Conservation (phyloP, 768 basidiomycete species). For the Tricholoma sp. region DNA sequence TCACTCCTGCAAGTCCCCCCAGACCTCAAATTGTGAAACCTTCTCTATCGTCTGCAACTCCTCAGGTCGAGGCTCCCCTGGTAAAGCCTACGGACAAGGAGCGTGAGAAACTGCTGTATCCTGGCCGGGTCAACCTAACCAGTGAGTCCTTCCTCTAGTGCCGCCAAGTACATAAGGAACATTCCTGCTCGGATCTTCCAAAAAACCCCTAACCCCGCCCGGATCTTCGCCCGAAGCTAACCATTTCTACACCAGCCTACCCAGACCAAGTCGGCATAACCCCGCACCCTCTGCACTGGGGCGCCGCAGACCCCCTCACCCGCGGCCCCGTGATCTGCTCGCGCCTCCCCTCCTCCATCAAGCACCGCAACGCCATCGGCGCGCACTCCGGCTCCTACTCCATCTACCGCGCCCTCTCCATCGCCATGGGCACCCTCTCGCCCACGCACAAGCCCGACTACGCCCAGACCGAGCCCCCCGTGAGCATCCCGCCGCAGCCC, state of each 20-base stretch:
- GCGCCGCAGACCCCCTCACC: slow-evolving; percentile 51
- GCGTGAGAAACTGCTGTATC: slow-evolving; percentile 73
- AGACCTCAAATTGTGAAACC: slow-evolving; percentile 9
- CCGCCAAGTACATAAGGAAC: too few species aligned
- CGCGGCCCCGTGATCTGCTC: slow-evolving; percentile 91
- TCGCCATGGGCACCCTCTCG: slow-evolving; percentile 81
- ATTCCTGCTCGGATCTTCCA: neutral
- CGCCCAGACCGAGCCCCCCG: slow-evolving; percentile 77
- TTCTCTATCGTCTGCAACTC: slow-evolving; percentile 22
- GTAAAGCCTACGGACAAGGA: slow-evolving; percentile 46
- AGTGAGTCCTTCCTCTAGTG: too few species aligned
- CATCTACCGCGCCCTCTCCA: slow-evolving; percentile 89
- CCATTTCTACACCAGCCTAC: slow-evolving; percentile 49
- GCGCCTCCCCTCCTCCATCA: slow-evolving; percentile 78
- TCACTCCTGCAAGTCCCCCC: slow-evolving; percentile 2
- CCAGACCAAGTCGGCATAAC: slow-evolving; percentile 90
- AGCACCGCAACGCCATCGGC: slow-evolving; percentile 89
- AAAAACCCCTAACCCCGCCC: neutral
- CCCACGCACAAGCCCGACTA: slow-evolving; percentile 83
- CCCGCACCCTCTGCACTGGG: slow-evolving; percentile 81
- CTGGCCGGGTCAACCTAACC: slow-evolving; percentile 76
- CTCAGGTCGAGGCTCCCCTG: slow-evolving; percentile 15
- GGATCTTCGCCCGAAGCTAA: neutral
- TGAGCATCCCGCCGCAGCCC: slow-evolving; percentile 70
- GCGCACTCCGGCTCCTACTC: slow-evolving; percentile 93